Base-by-base conservation (phyloP, 2,329 filamentous ascomycete species). In the Ceratocystis destructans region DNA sequence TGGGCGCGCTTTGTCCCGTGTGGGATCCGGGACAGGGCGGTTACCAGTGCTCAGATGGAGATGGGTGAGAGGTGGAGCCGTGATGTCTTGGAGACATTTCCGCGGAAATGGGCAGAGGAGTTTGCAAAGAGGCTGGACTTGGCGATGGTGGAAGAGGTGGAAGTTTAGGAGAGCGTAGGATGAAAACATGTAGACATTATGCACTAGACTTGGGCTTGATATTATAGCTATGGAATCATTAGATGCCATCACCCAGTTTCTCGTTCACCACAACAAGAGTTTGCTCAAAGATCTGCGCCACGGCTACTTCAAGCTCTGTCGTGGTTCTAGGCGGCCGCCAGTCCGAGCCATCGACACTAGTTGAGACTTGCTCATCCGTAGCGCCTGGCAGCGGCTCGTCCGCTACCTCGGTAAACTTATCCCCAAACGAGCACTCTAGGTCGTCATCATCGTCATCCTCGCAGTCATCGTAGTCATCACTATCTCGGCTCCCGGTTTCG, bases 1-100 rank as follows among this genome's bases (percentile, higher is more conserved):
- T 85, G 82, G 82, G 74, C 75, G 55, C 81, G 92, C 69, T 96
- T 97, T 74, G 86, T 92, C n/a, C 88, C 91, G 15, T 97, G 93
- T 78, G 94, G 94, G 0, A 76, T 97, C 48, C 85, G 87, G 69
- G 92, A 88, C 28, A 89, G 88, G 77, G 79, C 82, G 68, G 87
- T 89, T 64, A 95, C 90, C n/a, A 92, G 84, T 73, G 80, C 96
- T 67, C 78, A 79, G 69, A 79, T 77, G 48, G 81, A 88, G 74
- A 69, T 79, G 63, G 73, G 72, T 1, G 46, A 48, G 68, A 55
- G 33, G 66, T 46, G 66, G 62, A 28, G 50, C 46, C 61, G 65
- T 10, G 12, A n/a, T 28, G 37, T 62, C 25, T 28, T 20, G 33
- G 45, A 55, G 3, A 55, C 48, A 33, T 68, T 68, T 50, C 53